Evolutionary conservation across 2,329 filamentous ascomycete species (phyloP), one percentile per base, ranked within the genome.

Genomic region (Penicillium sclerotigenum): DNA sequence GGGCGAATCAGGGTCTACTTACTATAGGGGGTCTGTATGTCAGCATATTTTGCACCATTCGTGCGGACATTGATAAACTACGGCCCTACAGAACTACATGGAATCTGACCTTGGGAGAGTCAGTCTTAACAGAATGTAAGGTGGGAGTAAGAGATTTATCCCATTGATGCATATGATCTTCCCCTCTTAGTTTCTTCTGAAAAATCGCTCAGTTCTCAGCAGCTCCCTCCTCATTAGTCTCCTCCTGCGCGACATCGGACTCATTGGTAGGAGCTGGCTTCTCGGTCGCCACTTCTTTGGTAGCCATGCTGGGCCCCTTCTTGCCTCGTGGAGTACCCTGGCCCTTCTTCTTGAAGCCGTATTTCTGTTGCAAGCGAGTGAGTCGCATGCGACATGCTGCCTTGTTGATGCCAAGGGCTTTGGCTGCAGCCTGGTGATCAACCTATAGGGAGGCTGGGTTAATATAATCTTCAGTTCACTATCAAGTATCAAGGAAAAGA

Each of bases 341-440:
- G 0, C 26, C 26, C 10, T 20, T 28, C 1, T 9, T 5, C 4
- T 33, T 46, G 0, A 46, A 22, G 0, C 43, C 43, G 1, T 46
- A 3, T 0, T 24, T 24, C 2, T 46, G 28, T 0, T 24, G 43
- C 0, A 46, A 5, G 0, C 43, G 43, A 14, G 13, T 20, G 0
- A 7, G 7, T 0, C 43, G 43, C 43, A 46, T 46, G 0, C 43
- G 43, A 2, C 43, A 22, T 0, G 43, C 14, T 0, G 42, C 7
- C 8, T 22, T 16, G 0, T 16, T 4, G 5, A 46, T 22, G 1
- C 42, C 42, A 0, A 46, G 18, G 1, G n/a, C 1, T 1, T 16
- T 5, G 1, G 42, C 14, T 0, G 28, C 28, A 6, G 13, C 3
- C 3, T 8, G 1, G 8, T 46, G 14, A 2, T 46, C 29, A 0